Conservation (phyloP, 371 early-diverging fungal species). For the Mucor lusitanicus region DNA sequence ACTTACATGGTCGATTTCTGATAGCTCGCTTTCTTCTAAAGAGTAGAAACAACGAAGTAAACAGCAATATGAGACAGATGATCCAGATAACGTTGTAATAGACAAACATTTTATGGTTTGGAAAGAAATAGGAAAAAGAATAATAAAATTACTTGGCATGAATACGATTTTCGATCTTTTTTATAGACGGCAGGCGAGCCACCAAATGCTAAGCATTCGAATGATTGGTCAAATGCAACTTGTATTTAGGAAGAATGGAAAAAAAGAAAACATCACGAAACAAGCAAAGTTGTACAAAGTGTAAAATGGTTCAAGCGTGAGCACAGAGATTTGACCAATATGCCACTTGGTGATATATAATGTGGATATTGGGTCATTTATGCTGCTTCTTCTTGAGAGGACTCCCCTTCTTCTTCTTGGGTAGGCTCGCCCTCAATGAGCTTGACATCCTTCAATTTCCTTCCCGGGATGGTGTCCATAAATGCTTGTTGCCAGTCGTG, state of each 20-base stretch:
- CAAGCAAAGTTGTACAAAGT: not conserved
- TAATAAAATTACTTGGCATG: constrained; percentile 1
- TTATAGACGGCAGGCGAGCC: not conserved
- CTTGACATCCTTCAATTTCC: constrained; percentile 54
- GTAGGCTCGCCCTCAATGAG: not conserved
- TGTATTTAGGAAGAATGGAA: not conserved
- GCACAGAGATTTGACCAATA: too few species aligned
- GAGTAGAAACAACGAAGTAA: constrained; percentile 7
- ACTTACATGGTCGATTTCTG: not conserved
- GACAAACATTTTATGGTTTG: constrained; percentile 11
- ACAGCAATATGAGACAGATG: constrained; percentile 15
- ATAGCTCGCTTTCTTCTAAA: constrained; percentile 4
- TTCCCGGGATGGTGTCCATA: constrained; percentile 74
- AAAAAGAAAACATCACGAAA: not conserved
- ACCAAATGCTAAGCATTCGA: not conserved
- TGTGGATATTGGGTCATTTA: not conserved
- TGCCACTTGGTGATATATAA: not conserved
- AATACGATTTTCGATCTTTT: not conserved
- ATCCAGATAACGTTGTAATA: constrained; percentile 24
- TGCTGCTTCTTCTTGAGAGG: not conserved
- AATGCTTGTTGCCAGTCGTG: constrained; percentile 76
- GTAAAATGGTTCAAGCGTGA: not conserved
- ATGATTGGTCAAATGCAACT: not conserved
- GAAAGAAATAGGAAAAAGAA: not conserved
- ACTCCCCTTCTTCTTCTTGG: not conserved